phyloP scores from a whole-genome alignment of 2,329 filamentous ascomycete genomes.

The Cladosporium sp. region DNA sequence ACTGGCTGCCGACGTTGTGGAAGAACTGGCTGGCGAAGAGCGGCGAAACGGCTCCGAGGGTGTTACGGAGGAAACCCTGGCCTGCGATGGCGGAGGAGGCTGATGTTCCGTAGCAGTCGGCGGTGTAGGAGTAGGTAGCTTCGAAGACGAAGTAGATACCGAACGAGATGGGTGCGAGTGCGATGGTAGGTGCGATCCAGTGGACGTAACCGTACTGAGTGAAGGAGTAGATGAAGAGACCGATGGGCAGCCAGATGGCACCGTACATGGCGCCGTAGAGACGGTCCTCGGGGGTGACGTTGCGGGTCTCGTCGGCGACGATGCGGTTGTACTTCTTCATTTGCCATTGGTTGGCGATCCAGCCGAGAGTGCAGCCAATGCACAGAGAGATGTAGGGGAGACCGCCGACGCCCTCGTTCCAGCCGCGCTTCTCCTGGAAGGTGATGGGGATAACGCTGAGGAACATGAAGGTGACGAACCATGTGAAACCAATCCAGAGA shows the following conservation, averaged over 20 bases:
- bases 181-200: constrained; percentile 54
- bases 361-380: constrained; percentile 52
- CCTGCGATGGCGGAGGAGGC: constrained; percentile 49
- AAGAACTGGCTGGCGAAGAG: constrained; percentile 56
- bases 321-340: constrained; percentile 53
- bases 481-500: constrained; percentile 55
- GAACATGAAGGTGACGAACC: constrained; percentile 58
- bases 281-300: constrained; percentile 47
- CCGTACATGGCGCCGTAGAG: constrained; percentile 53
- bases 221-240: constrained; percentile 56
- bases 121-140: constrained; percentile 51
- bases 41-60: constrained; percentile 54
- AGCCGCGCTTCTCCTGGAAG: constrained; percentile 54
- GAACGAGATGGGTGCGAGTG: constrained; percentile 52
- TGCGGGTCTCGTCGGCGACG: constrained; percentile 37
- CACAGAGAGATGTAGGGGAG: constrained; percentile 51
- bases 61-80: constrained; percentile 55
- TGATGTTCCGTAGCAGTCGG: constrained; percentile 54
- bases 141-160: constrained; percentile 56
- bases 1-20: constrained; percentile 55
- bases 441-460: constrained; percentile 53
- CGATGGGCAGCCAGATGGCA: constrained; percentile 49
- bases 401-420: constrained; percentile 51
- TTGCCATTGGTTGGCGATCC: constrained; percentile 51
- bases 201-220: constrained; percentile 52